Evolutionary conservation across 2,329 filamentous ascomycete species (phyloP).

Genomic region (Aureobasidium pullulans): DNA sequence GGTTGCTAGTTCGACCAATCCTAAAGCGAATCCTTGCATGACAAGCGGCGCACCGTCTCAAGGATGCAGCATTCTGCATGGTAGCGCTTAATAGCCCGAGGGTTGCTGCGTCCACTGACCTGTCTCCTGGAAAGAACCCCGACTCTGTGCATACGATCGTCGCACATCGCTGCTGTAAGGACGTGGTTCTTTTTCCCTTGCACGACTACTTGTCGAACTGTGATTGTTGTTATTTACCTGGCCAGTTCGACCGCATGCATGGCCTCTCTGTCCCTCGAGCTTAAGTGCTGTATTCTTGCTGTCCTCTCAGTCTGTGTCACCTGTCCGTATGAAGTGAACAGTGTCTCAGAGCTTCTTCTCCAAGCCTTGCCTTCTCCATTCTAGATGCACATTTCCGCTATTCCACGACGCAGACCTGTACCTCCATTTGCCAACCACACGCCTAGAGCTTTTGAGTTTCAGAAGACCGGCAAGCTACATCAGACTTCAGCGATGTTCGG

Average conservation of each 20-base stretch:
- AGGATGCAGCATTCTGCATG: background rate
- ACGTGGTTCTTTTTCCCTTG: background rate
- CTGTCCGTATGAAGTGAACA: background rate
- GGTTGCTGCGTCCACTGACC: slow-evolving; percentile 4
- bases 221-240: slow-evolving; percentile 9
- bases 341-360: background rate
- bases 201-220: background rate
- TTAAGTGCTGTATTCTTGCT: background rate
- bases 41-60: slow-evolving; percentile 2
- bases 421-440: slow-evolving; percentile 29
- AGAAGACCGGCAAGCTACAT: slow-evolving; percentile 17
- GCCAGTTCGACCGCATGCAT: background rate
- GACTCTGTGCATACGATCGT: slow-evolving; percentile 7
- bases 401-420: slow-evolving; percentile 21
- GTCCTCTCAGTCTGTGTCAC: background rate
- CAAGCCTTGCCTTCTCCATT: slow-evolving; percentile 16
- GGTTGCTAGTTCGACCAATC: background rate
- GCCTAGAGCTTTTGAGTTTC: slow-evolving; percentile 26
- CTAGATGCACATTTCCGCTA: slow-evolving; percentile 28
- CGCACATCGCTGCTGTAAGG: slow-evolving; percentile 11
- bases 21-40: slow-evolving; percentile 5
- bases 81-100: background rate
- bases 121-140: background rate
- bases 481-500: slow-evolving; percentile 19
- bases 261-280: background rate